Conservation (phyloP, 1,284 basidiomycete genomes). For the Cutaneotrichosporon arboriforme region DNA sequence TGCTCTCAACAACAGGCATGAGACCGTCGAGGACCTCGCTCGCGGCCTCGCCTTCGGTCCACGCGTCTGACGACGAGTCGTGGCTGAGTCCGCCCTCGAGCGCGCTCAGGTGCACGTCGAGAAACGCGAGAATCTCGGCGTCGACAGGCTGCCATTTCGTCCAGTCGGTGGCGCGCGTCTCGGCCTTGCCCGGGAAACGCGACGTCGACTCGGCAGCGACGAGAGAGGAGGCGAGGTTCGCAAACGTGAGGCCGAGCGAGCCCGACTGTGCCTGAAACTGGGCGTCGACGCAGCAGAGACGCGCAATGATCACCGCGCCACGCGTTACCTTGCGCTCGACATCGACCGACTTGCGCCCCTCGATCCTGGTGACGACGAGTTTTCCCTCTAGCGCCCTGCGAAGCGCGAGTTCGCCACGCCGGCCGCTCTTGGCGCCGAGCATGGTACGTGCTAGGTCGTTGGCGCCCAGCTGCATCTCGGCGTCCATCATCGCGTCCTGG, state of each 20-base stretch:
- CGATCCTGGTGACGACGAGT: slow-evolving; percentile 12
- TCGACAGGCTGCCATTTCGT: slow-evolving; percentile 38
- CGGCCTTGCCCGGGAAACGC: slow-evolving; percentile 20
- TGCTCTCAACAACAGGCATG: slow-evolving; percentile 22
- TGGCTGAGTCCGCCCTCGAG: slow-evolving; percentile 20
- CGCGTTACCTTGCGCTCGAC: slow-evolving; percentile 33
- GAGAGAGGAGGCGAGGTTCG: slow-evolving; percentile 34
- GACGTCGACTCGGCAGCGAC: slow-evolving; percentile 30
- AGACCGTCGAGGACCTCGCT: slow-evolving; percentile 35
- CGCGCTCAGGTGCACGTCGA: slow-evolving; percentile 34
- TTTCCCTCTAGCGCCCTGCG: slow-evolving; percentile 35
- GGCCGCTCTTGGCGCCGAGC: slow-evolving; percentile 31
- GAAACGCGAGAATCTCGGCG: slow-evolving; percentile 35
- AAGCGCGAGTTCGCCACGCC: slow-evolving; percentile 34
- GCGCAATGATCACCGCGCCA: slow-evolving; percentile 36
- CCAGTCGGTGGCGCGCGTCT: slow-evolving; percentile 23
- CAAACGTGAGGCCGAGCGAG: slow-evolving; percentile 22
- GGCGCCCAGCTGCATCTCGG: slow-evolving; percentile 15
- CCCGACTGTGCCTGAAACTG: slow-evolving; percentile 18
- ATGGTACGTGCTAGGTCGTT: slow-evolving; percentile 29
- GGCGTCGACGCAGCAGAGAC: slow-evolving; percentile 26
- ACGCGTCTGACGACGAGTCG: slow-evolving; percentile 25
- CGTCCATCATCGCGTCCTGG: slow-evolving; percentile 24
- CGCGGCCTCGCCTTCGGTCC: slow-evolving; percentile 39
- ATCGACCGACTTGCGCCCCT: slow-evolving; percentile 19